Evolutionary conservation across 768 basidiomycete genomes (phyloP).

Genomic region (Pleurotus cornucopiae): DNA sequence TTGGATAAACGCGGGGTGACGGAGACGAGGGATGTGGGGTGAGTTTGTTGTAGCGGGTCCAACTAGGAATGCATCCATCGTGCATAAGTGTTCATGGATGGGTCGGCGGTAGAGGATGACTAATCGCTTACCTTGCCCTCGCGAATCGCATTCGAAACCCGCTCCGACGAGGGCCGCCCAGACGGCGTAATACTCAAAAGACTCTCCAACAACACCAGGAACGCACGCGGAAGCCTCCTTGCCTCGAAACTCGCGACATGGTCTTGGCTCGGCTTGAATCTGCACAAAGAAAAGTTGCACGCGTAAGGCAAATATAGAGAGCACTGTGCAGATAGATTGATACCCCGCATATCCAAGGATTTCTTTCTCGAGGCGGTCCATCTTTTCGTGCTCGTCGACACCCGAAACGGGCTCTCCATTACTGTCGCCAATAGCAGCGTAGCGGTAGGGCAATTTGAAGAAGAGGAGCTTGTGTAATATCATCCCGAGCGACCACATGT

Average conservation of each 20-base stretch:
- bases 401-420: constrained; percentile 32
- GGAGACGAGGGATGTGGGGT: neutral
- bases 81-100: too few relatives aligned
- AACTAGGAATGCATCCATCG: neutral
- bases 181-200: constrained; percentile 60
- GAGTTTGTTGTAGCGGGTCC: neutral
- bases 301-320: neutral
- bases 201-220: constrained; percentile 68
- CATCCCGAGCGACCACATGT: constrained; percentile 98
- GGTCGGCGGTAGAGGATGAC: too few relatives aligned
- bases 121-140: constrained; percentile 64
- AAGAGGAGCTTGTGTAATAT: constrained; percentile 92
- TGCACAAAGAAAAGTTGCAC: constrained; percentile 14
- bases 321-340: neutral
- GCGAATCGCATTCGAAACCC: constrained; percentile 62
- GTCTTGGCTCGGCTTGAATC: constrained; percentile 47
- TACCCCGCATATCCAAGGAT: constrained; percentile 75
- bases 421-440: constrained; percentile 55
- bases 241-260: constrained; percentile 58
- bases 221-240: constrained; percentile 68
- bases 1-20: neutral
- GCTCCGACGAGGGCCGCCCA: constrained; percentile 67
- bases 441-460: constrained; percentile 81
- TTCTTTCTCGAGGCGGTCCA: constrained; percentile 68
- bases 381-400: constrained; percentile 54